Evolutionary conservation across 306 rosid species (phyloP).

Genomic region (Begonia peltatifolia): DNA sequence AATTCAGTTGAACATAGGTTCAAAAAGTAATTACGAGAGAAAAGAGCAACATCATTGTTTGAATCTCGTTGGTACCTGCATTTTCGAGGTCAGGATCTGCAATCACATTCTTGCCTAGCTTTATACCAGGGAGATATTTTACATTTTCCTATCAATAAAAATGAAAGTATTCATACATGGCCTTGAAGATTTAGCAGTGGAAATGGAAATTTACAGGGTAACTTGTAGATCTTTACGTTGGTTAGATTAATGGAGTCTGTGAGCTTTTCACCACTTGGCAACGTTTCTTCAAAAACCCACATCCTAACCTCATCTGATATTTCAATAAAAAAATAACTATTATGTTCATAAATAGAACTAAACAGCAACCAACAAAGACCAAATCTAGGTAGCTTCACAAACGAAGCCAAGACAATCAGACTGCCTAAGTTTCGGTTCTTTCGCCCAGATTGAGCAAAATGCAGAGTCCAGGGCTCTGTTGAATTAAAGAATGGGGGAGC

Average conservation of each 20-base stretch:
- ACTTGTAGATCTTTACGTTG: constrained; percentile 35
- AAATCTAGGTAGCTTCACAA: too few relatives aligned
- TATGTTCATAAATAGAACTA: too few relatives aligned
- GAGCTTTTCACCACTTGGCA: constrained; percentile 70
- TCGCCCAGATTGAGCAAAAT: too few relatives aligned
- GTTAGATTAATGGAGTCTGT: constrained; percentile 60
- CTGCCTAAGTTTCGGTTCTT: too few relatives aligned
- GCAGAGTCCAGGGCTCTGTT: too few relatives aligned
- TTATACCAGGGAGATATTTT: constrained; percentile 79
- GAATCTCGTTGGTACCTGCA: constrained; percentile 31
- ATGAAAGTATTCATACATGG: constrained; percentile 4
- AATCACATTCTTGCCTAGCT: constrained; percentile 78
- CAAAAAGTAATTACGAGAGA: too few relatives aligned
- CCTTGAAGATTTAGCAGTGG: too few relatives aligned
- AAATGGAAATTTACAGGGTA: too few relatives aligned
- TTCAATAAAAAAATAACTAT: constrained; percentile 1
- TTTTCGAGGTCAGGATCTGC: constrained; percentile 74
- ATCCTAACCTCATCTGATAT: constrained; percentile 74
- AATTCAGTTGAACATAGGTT: too few relatives aligned
- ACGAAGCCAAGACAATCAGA: too few relatives aligned
- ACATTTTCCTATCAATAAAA: constrained; percentile 62
- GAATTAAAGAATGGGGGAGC: not conserved
- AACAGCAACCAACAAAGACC: too few relatives aligned
- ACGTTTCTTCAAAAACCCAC: constrained; percentile 86
- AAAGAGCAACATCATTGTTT: too few relatives aligned